phyloP scores from a whole-genome alignment of 2,329 filamentous ascomycete species.

The Bretziella fagacearum region DNA sequence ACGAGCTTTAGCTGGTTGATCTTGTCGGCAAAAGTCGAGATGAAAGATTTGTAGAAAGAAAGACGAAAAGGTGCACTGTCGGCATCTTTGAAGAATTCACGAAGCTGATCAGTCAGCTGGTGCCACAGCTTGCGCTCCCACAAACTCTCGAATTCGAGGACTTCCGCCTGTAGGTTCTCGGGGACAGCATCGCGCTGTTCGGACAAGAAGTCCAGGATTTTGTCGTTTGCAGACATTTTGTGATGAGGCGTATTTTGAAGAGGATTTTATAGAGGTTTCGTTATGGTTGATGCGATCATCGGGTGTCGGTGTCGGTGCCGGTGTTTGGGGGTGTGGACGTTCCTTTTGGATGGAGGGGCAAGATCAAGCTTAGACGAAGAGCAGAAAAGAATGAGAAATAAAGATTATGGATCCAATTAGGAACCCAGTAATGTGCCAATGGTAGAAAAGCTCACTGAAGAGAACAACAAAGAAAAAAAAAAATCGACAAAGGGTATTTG shows the following conservation, averaged over 20 bases:
- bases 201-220: slow-evolving; percentile 79
- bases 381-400: not conserved
- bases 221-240: slow-evolving; percentile 36
- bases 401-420: not conserved
- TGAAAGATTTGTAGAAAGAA: slow-evolving; percentile 83
- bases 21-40: slow-evolving; percentile 91
- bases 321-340: not conserved
- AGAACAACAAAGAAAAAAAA: too few species aligned
- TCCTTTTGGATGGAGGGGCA: too few species aligned
- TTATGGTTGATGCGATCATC: slow-evolving; percentile 5
- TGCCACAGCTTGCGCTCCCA: slow-evolving; percentile 99
- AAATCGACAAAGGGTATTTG: too few species aligned
- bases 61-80: slow-evolving; percentile 72
- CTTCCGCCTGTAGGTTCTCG: slow-evolving; percentile 70
- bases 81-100: slow-evolving; percentile 72
- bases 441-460: too few species aligned
- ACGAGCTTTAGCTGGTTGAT: slow-evolving; percentile 99
- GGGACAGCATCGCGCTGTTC: slow-evolving; percentile 79
- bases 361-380: not conserved
- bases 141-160: slow-evolving; percentile 84
- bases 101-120: slow-evolving; percentile 78
- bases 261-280: not conserved
- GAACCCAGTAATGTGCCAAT: not conserved
- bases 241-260: too few species aligned
- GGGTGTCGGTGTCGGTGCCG: not conserved